Evolutionary conservation across 139 green algal species (phyloP).

Genomic region (Micractinium sp.): DNA sequence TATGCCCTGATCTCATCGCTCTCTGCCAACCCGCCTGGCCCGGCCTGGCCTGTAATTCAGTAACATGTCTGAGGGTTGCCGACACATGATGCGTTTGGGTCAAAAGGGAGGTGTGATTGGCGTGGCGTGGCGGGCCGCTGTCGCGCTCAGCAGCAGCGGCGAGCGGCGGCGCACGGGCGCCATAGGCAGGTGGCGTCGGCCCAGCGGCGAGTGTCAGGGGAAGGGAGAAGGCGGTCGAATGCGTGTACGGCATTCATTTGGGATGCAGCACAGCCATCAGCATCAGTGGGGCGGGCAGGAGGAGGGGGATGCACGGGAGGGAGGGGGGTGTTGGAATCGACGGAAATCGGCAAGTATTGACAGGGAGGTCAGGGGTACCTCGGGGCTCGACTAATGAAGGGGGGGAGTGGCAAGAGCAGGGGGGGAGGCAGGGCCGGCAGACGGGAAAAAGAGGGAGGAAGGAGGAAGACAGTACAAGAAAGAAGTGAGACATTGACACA

Average conservation of each 20-base stretch:
- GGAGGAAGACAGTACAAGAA: neutral
- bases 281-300: neutral
- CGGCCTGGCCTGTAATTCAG: too few species aligned
- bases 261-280: neutral
- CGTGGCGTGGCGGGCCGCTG: neutral
- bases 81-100: neutral
- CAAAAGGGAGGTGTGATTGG: neutral
- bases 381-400: neutral
- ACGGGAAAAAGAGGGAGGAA: neutral
- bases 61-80: neutral
- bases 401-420: neutral
- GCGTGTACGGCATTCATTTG: neutral
- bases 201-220: neutral
- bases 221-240: neutral
- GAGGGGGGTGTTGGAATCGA: neutral
- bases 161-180: too few species aligned
- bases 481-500: neutral
- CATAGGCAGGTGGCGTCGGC: neutral
- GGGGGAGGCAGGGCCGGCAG: neutral
- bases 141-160: neutral
- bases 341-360: neutral
- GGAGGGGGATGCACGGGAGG: neutral
- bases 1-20: neutral
- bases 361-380: neutral
- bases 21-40: neutral